Percentiles rank a stretch among this genome's conserved stretches.
These are phyloP conservation scores for Phaeosphaeria sp. DNA, from an alignment of 2,329 filamentous ascomycete genomes.

Conservation along the genomic window DNA sequence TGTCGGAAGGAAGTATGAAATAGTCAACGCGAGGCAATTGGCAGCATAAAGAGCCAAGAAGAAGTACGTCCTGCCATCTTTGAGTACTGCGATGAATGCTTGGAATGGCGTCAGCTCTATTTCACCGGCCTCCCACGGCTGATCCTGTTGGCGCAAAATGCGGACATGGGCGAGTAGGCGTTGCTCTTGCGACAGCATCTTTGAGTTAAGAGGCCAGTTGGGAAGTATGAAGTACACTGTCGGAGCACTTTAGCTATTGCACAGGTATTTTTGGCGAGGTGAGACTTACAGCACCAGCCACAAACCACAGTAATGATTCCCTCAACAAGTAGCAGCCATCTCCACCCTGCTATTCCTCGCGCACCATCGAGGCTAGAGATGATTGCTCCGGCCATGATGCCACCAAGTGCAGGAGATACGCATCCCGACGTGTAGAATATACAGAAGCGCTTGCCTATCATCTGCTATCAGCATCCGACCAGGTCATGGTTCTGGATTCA, in stretches of 20 bases:
- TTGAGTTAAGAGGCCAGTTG: background rate
- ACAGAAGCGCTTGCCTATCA: constrained; percentile 10
- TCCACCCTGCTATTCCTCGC: constrained; percentile 7
- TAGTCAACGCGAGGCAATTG: constrained; percentile 1
- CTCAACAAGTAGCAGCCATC: constrained; percentile 5
- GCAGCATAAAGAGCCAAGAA: constrained; percentile 7
- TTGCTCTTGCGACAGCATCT: constrained; percentile 1
- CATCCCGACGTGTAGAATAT: constrained; percentile 10
- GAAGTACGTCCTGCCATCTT: constrained; percentile 5
- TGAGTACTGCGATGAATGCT: constrained; percentile 5
- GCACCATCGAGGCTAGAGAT: constrained; percentile 7
- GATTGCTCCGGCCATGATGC: constrained; percentile 8
- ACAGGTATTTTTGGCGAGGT: background rate
- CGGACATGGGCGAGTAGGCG: constrained; percentile 7
- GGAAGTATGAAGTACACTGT: constrained; percentile 4
- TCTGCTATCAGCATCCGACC: background rate
- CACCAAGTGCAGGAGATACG: constrained; percentile 6
- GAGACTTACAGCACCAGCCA: constrained; percentile 2
- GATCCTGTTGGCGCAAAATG: constrained; percentile 1
- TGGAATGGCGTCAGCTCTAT: constrained; percentile 3
- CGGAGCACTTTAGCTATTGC: background rate
- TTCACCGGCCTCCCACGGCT: background rate
- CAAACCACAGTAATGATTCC: constrained; percentile 2
- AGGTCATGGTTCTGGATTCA: background rate
- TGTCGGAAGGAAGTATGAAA: constrained; percentile 12